phyloP scores from a whole-genome alignment of 2,329 filamentous ascomycete species.

The Drechslerella coelobrocha region DNA sequence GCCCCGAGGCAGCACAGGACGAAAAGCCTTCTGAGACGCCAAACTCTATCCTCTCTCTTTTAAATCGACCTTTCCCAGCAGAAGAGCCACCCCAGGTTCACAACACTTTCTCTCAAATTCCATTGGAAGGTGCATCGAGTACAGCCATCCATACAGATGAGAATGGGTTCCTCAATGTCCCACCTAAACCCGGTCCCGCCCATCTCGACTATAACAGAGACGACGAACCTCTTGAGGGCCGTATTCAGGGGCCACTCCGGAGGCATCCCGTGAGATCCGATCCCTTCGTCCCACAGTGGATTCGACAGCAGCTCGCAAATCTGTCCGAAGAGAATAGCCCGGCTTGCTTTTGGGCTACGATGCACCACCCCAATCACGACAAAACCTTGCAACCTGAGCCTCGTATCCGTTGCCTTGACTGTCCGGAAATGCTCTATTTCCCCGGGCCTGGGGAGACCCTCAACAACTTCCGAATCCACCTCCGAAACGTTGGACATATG shows the following conservation, averaged over 20 bases:
- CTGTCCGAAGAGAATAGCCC: conserved; percentile 16
- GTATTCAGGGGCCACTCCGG: neutral
- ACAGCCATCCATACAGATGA: no score
- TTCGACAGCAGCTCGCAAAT: neutral
- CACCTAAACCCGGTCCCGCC: no score
- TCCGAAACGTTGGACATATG: conserved; percentile 28
- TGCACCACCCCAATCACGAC: conserved; percentile 41
- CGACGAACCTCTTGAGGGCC: neutral
- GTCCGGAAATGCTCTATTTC: conserved; percentile 48
- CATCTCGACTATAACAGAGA: neutral
- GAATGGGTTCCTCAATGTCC: no score
- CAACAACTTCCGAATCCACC: conserved; percentile 31
- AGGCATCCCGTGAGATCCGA: conserved; percentile 7
- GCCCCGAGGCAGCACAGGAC: neutral
- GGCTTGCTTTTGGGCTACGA: conserved; percentile 35
- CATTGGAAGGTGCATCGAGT: no score
- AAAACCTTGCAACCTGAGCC: conserved; percentile 17
- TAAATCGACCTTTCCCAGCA: no score
- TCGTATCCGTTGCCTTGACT: conserved; percentile 41
- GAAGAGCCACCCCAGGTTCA: no score
- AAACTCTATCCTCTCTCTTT: no score
- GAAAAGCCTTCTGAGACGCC: no score
- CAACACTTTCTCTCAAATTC: no score
- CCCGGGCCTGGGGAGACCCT: conserved; percentile 25
- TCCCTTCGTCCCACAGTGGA: conserved; percentile 7